phyloP scores from a whole-genome alignment of 1,284 basidiomycete species.

The Naganishia liquefaciens region DNA sequence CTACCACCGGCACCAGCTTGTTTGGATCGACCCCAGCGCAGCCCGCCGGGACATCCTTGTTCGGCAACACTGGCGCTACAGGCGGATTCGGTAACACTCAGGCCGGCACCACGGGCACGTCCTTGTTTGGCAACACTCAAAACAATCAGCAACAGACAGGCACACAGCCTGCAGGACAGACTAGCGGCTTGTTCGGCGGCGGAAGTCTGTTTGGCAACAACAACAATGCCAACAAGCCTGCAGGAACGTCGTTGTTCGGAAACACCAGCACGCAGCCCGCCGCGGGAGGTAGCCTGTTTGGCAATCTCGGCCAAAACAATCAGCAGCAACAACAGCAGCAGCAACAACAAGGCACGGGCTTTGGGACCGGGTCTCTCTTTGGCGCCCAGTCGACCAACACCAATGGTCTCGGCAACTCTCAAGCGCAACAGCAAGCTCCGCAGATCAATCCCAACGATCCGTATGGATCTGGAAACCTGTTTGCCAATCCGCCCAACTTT shows the following conservation, averaged over 20 bases:
- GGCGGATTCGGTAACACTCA: slow-evolving; percentile 43
- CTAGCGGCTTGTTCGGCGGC: slow-evolving; percentile 49
- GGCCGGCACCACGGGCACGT: slow-evolving; percentile 48
- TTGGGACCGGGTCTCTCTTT: slow-evolving; percentile 41
- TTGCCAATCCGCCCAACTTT: slow-evolving; percentile 46
- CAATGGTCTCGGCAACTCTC: slow-evolving; percentile 47
- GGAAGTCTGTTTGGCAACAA: slow-evolving; percentile 31
- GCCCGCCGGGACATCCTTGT: slow-evolving; percentile 24
- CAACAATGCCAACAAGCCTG: slow-evolving; percentile 30
- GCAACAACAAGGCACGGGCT: slow-evolving; percentile 29
- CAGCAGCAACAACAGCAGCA: slow-evolving; percentile 38
- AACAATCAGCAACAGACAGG: slow-evolving; percentile 25
- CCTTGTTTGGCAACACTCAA: slow-evolving; percentile 31
- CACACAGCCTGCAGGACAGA: slow-evolving; percentile 37
- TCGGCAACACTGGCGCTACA: slow-evolving; percentile 24
- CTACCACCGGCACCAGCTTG: slow-evolving; percentile 16
- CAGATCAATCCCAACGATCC: slow-evolving; percentile 59
- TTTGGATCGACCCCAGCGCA: slow-evolving; percentile 25
- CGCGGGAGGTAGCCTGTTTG: slow-evolving; percentile 46
- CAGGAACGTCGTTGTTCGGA: slow-evolving; percentile 41
- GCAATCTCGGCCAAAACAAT: slow-evolving; percentile 32
- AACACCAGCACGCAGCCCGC: slow-evolving; percentile 31
- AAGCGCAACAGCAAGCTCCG: slow-evolving; percentile 33
- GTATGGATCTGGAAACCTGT: slow-evolving; percentile 72
- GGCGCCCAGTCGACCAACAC: slow-evolving; percentile 41